Base-by-base conservation (phyloP, 106 monocot genomes). In the Phalaenopsis equestris region DNA sequence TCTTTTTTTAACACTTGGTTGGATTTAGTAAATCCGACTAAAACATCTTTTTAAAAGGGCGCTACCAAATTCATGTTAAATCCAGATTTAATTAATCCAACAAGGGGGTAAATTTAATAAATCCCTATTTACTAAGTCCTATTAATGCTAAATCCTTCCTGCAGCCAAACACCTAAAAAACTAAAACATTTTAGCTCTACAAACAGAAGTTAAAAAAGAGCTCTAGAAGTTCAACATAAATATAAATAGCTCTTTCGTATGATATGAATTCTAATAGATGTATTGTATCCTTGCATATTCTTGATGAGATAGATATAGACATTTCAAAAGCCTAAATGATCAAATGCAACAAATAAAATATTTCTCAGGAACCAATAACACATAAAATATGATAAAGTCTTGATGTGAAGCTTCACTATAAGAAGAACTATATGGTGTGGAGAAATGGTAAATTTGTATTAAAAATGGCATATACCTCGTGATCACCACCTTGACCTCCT, bases 401-500 rank as follows among this genome's bases (percentile, higher is more conserved):
- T 68, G 24, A 37, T 68, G 37, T 36, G 36, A 68, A 68, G 9
- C 37, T 68, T 68, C 4, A 12, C 37, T 12, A 68, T 1, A 36
- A 8, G 37, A 37, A 16, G 11, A 37, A 68, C 68, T 36, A 36
- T 38, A 68, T 68, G 10, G 68, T 12, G 11, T 37, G 64, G 16
- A 36, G 11, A 8, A 68, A 68, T 0, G 10, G 19, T 37, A 68
- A 61, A 68, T 36, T 36, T 68, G 37, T 68, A 37, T 61, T 61
- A 68, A 78, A 81, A 75, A 77, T 46, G 39, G 36, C 42, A 42
- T 76, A 80, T 84, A 95, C 99, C 94, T 94, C 95, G 80, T 99
- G 99, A 88, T 99, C 99, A 42, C 99, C 99, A 86, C 99, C 99
- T 87, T 95, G 99, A 36, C 99, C 99, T 73, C 99, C 99, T 42